phyloP scores from a whole-genome alignment of 495 filamentous ascomycete species.

The Penicillium ochrochloron region DNA sequence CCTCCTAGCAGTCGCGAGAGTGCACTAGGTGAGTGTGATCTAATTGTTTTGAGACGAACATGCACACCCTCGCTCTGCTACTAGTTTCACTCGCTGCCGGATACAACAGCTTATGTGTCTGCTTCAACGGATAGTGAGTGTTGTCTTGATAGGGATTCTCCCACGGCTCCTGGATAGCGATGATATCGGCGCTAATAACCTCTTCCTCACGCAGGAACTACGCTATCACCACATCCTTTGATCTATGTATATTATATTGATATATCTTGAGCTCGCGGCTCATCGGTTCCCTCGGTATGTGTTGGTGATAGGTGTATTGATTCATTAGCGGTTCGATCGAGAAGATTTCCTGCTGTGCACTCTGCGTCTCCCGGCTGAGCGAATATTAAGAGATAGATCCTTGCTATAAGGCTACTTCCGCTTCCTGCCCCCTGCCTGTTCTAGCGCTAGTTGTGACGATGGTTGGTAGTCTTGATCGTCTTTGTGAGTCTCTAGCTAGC shows the following conservation, averaged over 20 bases:
- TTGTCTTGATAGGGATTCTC: slow-evolving; percentile 17
- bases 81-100: background rate
- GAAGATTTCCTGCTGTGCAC: background rate
- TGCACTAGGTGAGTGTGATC: background rate
- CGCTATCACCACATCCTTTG: slow-evolving; percentile 28
- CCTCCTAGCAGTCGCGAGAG: background rate
- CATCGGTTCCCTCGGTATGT: background rate
- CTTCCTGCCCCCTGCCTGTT: background rate
- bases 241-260: slow-evolving; percentile 25
- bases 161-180: slow-evolving; percentile 31
- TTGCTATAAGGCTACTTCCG: background rate
- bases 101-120: slow-evolving; percentile 22
- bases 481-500: too few species aligned
- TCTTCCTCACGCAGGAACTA: slow-evolving; percentile 21
- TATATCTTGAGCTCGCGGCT: background rate
- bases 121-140: slow-evolving; percentile 23
- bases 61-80: background rate
- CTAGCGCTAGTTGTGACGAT: background rate
- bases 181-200: slow-evolving; percentile 22
- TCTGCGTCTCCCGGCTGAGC: background rate
- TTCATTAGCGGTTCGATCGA: background rate
- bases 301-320: background rate
- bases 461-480: too few species aligned
- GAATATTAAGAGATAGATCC: background rate
- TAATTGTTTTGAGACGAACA: background rate